A percentile compares a stretch with the other conserved stretches of the same genome.
phyloP scores from a whole-genome alignment of 805 yeast genomes.

The Starmerella khaoyaiensis region DNA sequence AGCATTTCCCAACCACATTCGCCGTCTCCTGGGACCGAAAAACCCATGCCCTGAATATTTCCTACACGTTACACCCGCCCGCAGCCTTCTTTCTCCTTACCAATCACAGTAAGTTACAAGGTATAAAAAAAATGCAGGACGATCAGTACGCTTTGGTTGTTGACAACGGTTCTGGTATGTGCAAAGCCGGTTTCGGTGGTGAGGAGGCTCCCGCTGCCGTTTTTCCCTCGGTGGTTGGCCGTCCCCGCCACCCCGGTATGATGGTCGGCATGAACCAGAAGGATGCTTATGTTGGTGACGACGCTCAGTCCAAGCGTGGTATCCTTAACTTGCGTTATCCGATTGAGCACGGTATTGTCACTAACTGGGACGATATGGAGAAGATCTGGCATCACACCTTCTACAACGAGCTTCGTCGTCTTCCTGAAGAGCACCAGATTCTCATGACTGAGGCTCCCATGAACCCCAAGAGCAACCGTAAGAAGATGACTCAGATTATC shows the following conservation, averaged over 20 bases:
- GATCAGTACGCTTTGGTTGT: conserved; percentile 48
- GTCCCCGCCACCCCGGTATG: conserved; percentile 99
- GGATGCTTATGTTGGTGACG: conserved; percentile 99
- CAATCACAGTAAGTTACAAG: neutral
- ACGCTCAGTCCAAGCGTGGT: conserved; percentile 99
- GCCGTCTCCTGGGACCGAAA: conserved; percentile 1
- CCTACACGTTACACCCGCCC: conserved; percentile 1
- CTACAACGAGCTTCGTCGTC: conserved; percentile 99
- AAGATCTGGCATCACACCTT: conserved; percentile 99
- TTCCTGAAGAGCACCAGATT: conserved; percentile 99
- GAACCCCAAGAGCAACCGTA: conserved; percentile 99
- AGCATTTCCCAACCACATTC: no score
- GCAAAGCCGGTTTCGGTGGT: conserved; percentile 99
- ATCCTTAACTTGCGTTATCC: conserved; percentile 97
- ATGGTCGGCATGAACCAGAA: conserved; percentile 99
- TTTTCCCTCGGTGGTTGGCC: conserved; percentile 99
- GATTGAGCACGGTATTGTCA: conserved; percentile 99
- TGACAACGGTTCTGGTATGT: conserved; percentile 99
- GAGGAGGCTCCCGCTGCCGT: conserved; percentile 99
- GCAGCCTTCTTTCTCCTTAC: conserved; percentile 2
- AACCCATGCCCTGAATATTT: neutral
- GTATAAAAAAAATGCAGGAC: conserved; percentile 21
- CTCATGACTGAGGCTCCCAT: conserved; percentile 98
- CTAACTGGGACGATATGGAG: conserved; percentile 99
- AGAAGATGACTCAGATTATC: conserved; percentile 98